A percentile compares a stretch with the other conserved stretches of the same genome.
Conservation (phyloP, 768 basidiomycete genomes). For the Rubroboletus satanas region DNA sequence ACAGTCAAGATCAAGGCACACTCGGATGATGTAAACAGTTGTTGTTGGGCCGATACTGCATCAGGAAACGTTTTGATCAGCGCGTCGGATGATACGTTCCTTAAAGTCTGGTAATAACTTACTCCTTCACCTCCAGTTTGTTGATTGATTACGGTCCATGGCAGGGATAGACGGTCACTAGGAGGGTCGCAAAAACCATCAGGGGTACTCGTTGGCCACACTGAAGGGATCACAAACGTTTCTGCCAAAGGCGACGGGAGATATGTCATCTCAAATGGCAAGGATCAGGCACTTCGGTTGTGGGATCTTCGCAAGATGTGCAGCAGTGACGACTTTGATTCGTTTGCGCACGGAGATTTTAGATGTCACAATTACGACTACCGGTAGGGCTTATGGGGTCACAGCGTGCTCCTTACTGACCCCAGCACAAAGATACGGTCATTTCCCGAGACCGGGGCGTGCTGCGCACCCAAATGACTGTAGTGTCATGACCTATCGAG, state of each 20-base stretch:
- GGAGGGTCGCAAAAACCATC: slow-evolving; percentile 65
- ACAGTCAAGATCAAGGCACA: slow-evolving; percentile 89
- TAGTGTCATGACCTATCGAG: slow-evolving; percentile 93
- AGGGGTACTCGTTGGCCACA: slow-evolving; percentile 92
- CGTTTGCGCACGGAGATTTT: slow-evolving; percentile 45
- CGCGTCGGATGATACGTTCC: slow-evolving; percentile 89
- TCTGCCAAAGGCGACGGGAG: slow-evolving; percentile 95
- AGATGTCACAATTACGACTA: slow-evolving; percentile 73
- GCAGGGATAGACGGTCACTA: slow-evolving; percentile 52
- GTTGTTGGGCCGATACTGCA: slow-evolving; percentile 91
- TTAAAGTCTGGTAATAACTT: slow-evolving; percentile 86
- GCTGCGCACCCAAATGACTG: slow-evolving; percentile 81
- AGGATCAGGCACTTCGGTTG: slow-evolving; percentile 86
- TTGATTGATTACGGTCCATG: not conserved
- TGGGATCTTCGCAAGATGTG: slow-evolving; percentile 97
- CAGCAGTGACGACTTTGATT: slow-evolving; percentile 63
- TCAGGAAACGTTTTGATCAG: slow-evolving; percentile 94
- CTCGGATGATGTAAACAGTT: slow-evolving; percentile 86
- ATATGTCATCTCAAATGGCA: slow-evolving; percentile 93
- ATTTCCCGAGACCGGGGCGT: slow-evolving; percentile 60
- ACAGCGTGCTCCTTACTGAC: slow-evolving; percentile 8
- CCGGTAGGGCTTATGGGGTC: slow-evolving; percentile 47
- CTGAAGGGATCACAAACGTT: slow-evolving; percentile 92
- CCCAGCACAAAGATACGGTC: slow-evolving; percentile 45
- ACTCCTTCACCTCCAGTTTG: not conserved